These are phyloP conservation scores for Cicer yamashitae DNA, from an alignment of 306 rosid species.

Conservation along the genomic window DNA sequence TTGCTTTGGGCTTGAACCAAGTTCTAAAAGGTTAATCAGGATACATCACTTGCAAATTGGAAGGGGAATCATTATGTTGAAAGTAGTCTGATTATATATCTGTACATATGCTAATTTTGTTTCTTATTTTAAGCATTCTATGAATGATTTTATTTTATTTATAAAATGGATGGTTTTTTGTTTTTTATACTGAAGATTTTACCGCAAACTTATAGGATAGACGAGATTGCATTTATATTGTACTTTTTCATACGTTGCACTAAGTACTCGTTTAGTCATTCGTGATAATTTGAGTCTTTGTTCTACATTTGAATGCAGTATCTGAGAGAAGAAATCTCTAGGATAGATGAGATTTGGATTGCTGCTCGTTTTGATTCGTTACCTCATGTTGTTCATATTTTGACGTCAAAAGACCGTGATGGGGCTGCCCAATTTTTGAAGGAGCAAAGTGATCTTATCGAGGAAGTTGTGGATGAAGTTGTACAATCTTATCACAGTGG, in stretches of 20 bases:
- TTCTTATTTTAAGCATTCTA: constrained; percentile 6
- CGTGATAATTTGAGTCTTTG: constrained; percentile 40
- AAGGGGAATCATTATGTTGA: constrained; percentile 6
- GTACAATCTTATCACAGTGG: constrained; percentile 95
- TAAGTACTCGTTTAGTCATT: constrained; percentile 32
- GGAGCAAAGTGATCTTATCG: constrained; percentile 96
- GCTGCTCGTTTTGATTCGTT: constrained; percentile 98
- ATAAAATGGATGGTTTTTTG: not conserved
- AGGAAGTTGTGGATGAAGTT: constrained; percentile 99
- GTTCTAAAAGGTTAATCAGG: not conserved
- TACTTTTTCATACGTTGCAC: not conserved
- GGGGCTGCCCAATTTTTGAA: constrained; percentile 74
- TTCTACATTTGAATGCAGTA: constrained; percentile 64
- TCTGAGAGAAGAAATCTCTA: constrained; percentile 79
- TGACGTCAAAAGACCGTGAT: constrained; percentile 98
- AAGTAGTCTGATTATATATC: not conserved
- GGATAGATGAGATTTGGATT: constrained; percentile 88
- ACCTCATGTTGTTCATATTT: constrained; percentile 97
- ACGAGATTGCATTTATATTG: constrained; percentile 30
- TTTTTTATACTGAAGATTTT: not conserved
- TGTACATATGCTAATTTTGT: not conserved
- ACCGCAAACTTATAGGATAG: not conserved
- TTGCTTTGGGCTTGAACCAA: not conserved
- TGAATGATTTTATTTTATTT: not conserved
- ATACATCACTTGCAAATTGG: constrained; percentile 6